Evolutionary conservation across 2,329 filamentous ascomycete species (phyloP), one percentile per base, ranked within the genome.

Genomic region (Xylaria polymorpha): DNA sequence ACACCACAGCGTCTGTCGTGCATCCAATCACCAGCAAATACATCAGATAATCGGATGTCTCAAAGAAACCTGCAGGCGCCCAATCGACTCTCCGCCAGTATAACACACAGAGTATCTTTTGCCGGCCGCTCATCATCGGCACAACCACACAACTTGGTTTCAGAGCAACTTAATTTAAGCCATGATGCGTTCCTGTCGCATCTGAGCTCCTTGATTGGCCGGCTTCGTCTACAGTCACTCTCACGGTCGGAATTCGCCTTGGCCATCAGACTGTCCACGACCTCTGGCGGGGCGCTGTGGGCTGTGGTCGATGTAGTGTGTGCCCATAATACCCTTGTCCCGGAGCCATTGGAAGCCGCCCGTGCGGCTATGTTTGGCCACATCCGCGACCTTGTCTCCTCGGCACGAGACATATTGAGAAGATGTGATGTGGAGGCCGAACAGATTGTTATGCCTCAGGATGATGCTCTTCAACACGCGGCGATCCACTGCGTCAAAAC

Each of bases 121-220:
- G 89, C 87, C n/a, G 89, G 89, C 39, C 89, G 89, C 37, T 88
- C 90, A 53, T 85, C 88, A 48, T 83, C 86, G 43, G 86, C 86
- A 41, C 86, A 87, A 71, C 88, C 90, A 71, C 88, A 90, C 69
- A 92, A 92, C 75, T 85, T 98, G 68, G 93, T 96, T 41, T 97
- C 94, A 1, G 92, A 94, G 79, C 91, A 91, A 74, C 87, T 98
- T 58, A 92, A 90, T 75, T 85, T 87, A 59, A 92, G 90, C 60
- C 94, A 98, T 81, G 94, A 98, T 81, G 89, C 88, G 8, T 97
- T 98, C 77, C 84, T 99, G 62, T 96, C 94, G 7, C 92, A 94
- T 77, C 88, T 99, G 61, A 95, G 93, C 60, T 97, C 94, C 4
- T 97, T 98, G 79, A 95, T 98, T 78, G 96, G 96, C 18, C 86